Evolutionary conservation across 2,329 filamentous ascomycete species (phyloP).

Genomic region (Eurotiales sp.): DNA sequence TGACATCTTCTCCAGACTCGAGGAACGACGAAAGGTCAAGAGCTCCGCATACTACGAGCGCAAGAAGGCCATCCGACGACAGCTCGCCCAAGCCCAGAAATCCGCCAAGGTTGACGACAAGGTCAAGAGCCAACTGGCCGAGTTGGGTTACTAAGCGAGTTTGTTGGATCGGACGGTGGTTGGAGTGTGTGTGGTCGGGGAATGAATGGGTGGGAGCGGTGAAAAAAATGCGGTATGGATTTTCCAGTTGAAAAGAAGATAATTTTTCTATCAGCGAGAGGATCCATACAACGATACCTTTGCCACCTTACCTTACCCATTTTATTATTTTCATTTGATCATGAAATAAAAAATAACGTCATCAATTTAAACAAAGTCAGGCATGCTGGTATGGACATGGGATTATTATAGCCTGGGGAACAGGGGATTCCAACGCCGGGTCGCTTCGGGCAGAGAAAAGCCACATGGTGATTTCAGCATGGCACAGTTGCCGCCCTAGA

Average conservation of each 20-base stretch:
- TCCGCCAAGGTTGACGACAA: conserved; percentile 80
- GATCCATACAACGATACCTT: conserved; percentile 37
- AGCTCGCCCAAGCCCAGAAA: conserved; percentile 90
- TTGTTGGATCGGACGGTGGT: conserved; percentile 33
- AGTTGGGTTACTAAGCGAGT: conserved; percentile 79
- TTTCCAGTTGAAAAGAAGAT: conserved; percentile 27
- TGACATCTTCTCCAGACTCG: conserved; percentile 65
- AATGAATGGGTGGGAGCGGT: conserved; percentile 25
- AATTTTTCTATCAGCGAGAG: conserved; percentile 38
- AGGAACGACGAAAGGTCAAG: conserved; percentile 99
- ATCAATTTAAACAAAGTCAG: conserved; percentile 16
- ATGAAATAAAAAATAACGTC: conserved; percentile 29
- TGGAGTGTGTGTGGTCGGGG: conserved; percentile 28
- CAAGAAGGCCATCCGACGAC: conserved; percentile 94
- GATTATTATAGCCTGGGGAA: conserved; percentile 21
- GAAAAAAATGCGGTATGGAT: conserved; percentile 34
- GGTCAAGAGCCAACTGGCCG: conserved; percentile 82
- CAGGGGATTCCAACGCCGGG: conserved; percentile 34
- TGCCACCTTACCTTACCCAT: conserved; percentile 32
- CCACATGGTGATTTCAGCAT: conserved; percentile 38
- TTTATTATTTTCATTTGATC: conserved; percentile 28
- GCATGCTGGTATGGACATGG: conserved; percentile 35
- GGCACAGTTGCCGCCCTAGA: conserved; percentile 24
- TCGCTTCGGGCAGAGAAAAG: conserved; percentile 29
- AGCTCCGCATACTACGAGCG: conserved; percentile 98